A percentile compares a stretch with the other conserved stretches of the same genome.
Evolutionary conservation across 2,329 filamentous ascomycete species (phyloP).

Genomic region (Decorospora gaudefroyi): DNA sequence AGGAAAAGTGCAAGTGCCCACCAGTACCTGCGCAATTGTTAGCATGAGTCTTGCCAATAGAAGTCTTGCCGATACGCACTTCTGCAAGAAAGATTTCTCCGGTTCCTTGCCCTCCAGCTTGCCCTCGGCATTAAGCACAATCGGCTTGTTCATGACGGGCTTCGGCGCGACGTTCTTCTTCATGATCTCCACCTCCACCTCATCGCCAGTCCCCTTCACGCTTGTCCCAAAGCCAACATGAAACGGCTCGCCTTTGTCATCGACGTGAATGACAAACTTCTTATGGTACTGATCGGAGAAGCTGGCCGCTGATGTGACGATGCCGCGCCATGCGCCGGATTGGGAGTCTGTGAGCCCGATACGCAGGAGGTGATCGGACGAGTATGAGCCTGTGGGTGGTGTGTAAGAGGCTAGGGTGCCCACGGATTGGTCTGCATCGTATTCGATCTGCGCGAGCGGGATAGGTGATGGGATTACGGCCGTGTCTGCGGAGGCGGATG

Average conservation of each 20-base stretch:
- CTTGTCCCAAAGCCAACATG: conserved; percentile 52
- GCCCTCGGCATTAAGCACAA: conserved; percentile 61
- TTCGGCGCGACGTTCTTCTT: conserved; percentile 47
- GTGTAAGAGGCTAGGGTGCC: conserved; percentile 45
- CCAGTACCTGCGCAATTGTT: conserved; percentile 52
- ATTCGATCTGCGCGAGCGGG: conserved; percentile 52
- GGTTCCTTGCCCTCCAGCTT: conserved; percentile 53
- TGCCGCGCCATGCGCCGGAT: conserved; percentile 50
- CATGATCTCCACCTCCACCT: conserved; percentile 51
- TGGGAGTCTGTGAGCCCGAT: conserved; percentile 51
- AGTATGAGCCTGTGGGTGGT: conserved; percentile 42
- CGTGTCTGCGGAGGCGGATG: conserved; percentile 69
- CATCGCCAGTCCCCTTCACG: conserved; percentile 39
- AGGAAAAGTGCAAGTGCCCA: conserved; percentile 56
- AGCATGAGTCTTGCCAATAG: conserved; percentile 7
- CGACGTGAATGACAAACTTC: conserved; percentile 52
- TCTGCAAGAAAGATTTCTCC: conserved; percentile 58
- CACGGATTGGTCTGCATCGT: conserved; percentile 45
- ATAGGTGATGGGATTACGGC: conserved; percentile 44
- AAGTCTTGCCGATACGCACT: conserved; percentile 44
- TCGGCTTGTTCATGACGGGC: conserved; percentile 57
- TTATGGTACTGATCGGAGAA: conserved; percentile 51
- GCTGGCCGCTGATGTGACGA: conserved; percentile 53
- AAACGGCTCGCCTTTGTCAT: conserved; percentile 51
- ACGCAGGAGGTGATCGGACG: conserved; percentile 49